Evolutionary conservation across 371 early-diverging fungal genomes (phyloP), one percentile per base, ranked within the genome.

Genomic region (Mortierella sp.): DNA sequence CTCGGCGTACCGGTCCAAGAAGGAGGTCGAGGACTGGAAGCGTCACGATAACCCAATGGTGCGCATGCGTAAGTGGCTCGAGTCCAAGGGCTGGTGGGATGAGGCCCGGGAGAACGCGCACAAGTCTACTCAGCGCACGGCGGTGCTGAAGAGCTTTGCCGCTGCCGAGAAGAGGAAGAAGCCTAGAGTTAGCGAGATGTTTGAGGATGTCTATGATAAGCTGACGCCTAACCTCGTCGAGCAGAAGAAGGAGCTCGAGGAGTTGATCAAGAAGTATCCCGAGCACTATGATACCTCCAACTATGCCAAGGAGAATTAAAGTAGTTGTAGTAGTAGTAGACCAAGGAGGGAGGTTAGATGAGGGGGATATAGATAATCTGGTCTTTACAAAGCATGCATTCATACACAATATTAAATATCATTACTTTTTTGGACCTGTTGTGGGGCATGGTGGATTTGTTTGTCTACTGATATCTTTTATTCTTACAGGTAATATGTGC

Each of bases 121-220:
- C 66, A 90, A 95, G 61, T 88, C 88, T 16, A 73, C 89, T 43
- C 87, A 91, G 45, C 89, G 93, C 26, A 91, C 92, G 44, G 89
- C 92, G 7, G 90, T 98, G 50, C 85, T 99, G 29, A 90, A 87
- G 69, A 90, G 92, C 43, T 97, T 99, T 79, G 88, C 90, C 2
- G 89, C 89, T 5, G 98, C 97, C 10, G 99, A 99, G 88, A 93
- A 92, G 85, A 70, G 86, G 45, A 93, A 94, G 90, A 98, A 98
- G 87, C 99, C 99, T 5, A 79, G 93, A 0, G 71, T 98, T 40
- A 87, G 88, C 29, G 89, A 97, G 58, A 70, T 99, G 79, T 99
- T 97, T 83, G 95, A 92, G 19, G 99, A 99, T 85, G 99, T 99
- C 24, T 99, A 97, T 80, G 98, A 97, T 75, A 91, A 92, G 81